Conservation (phyloP, 768 basidiomycete genomes). For the Phanerochaete carnosa region DNA sequence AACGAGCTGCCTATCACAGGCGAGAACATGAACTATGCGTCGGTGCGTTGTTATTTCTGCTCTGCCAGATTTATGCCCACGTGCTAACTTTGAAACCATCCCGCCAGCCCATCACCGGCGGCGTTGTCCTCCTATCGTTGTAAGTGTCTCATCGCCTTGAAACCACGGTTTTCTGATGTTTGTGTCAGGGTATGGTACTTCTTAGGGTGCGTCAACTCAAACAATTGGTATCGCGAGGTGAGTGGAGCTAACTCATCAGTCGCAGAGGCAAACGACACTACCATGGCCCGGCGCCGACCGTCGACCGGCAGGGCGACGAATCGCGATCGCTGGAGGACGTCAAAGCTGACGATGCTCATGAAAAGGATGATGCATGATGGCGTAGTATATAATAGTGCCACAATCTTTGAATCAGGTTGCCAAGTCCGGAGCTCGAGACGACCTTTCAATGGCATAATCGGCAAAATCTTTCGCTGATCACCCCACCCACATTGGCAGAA, state of each 20-base stretch:
- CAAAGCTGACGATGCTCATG: background rate
- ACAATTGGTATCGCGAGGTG: too few species aligned
- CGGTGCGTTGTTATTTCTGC: constrained; percentile 37
- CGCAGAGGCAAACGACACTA: constrained; percentile 9
- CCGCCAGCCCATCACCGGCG: constrained; percentile 33
- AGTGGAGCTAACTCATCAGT: background rate
- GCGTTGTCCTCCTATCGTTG: constrained; percentile 32
- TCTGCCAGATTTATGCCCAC: background rate
- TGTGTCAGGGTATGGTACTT: constrained; percentile 7
- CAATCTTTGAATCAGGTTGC: too few species aligned
- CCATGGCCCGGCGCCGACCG: constrained; percentile 6
- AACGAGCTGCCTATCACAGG: constrained; percentile 64
- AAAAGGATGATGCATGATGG: background rate
- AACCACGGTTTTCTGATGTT: background rate
- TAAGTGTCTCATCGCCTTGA: constrained; percentile 19
- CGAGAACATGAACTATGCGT: constrained; percentile 80
- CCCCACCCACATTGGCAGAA: too few species aligned
- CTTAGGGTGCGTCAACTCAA: constrained; percentile 7
- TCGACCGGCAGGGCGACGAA: background rate
- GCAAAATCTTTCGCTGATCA: too few species aligned
- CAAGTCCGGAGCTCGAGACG: too few species aligned
- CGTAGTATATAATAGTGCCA: too few species aligned
- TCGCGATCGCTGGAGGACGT: background rate
- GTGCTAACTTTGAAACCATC: too few species aligned
- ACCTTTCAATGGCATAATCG: too few species aligned